Evolutionary conservation across 1,139 yeast species (phyloP), one percentile per base, ranked within the genome.

Genomic region (Diutina pseudorugosa): DNA sequence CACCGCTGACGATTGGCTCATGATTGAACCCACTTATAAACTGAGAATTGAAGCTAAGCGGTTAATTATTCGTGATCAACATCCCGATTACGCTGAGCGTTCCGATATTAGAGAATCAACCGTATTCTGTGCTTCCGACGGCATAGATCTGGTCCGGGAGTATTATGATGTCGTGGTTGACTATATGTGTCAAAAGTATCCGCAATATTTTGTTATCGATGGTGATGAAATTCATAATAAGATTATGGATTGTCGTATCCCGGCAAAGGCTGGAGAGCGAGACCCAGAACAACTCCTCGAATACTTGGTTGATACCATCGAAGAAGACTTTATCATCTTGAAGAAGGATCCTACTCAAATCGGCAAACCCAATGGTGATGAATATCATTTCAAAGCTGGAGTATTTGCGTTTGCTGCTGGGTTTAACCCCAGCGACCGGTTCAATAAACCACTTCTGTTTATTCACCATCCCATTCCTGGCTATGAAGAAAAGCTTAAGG

Each of bases 371-470:
- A 75, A 74, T 47, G 75, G 75, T 0, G 70, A 72, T 11, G 87
- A 85, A 63, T 85, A 83, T 63, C 73, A 73, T 54, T 72, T 83
- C 60, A 76, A 84, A 56, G 85, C 79, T 0, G 88, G 87, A 0
- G 69, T 80, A 0, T 77, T 83, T 61, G 82, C 82, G 2, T 85
- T 83, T 67, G 90, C 94, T 0, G 83, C 86, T 2, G 94, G 93
- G 0, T 86, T 86, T 63, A 77, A 82, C 57, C 93, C 91, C 2
- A 60, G 63, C 7, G 73, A 70, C 43, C 75, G 84, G 54, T 73
- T 83, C 60, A 72, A 79, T 56, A 70, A 64, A 51, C 84, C 84
- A 2, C 62, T 82, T 52, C 72, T 83, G 0, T 62, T 63, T 36
- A 75, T 83, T 48, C 89, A 83, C 58, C 74, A 67, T 16, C 88